Evolutionary conservation across 2,329 filamentous ascomycete genomes (phyloP), one percentile per base, ranked within the genome.

Genomic region (Hortaea sp.): DNA sequence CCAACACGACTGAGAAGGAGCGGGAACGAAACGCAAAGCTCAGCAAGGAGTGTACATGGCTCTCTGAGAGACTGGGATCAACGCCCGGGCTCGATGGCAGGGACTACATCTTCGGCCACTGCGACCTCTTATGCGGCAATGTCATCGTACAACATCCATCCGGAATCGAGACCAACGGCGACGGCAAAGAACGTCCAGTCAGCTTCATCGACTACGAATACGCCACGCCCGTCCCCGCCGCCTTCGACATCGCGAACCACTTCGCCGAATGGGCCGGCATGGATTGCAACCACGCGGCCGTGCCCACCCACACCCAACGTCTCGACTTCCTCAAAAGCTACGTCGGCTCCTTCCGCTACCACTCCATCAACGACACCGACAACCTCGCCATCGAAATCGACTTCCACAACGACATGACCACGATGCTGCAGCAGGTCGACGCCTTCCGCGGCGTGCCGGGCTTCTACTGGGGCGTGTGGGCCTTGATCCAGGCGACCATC

Each of bases 131-230:
- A n/a, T 88, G 85, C 65, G 92, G 89, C 55, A 98, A 98, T 64
- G 86, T 98, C 54, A 97, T 98, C 60, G 79, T 95, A 53, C 50
- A 56, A 40, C 30, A 37, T 47, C 82, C 79, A 13, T 47, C 59
- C 57, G 34, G 59, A 58, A 28, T 63, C 20, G 43, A 29, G 27
- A 32, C 59, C 10, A 12, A n/a, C 6, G 29, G 28, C 11, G 54
- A 62, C 3, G 58, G 59, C 9, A 45, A 49, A 7, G 55, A 61
- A 43, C 53, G 53, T 12, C 56, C 61, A 2, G 83, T 90, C 46
- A 79, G 78, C 61, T 97, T 98, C 68, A 98, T 98, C 65, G 92
- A 98, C 69, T 98, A 97, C 71, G 92, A 98, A 67, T 98, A 98
- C 67, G 88, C 89, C 10, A 92, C 88, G 4, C 89, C 92, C 2